Evolutionary conservation across 352 stramenopile genomes (phyloP).

Genomic region (Saprolegnia diclina): DNA sequence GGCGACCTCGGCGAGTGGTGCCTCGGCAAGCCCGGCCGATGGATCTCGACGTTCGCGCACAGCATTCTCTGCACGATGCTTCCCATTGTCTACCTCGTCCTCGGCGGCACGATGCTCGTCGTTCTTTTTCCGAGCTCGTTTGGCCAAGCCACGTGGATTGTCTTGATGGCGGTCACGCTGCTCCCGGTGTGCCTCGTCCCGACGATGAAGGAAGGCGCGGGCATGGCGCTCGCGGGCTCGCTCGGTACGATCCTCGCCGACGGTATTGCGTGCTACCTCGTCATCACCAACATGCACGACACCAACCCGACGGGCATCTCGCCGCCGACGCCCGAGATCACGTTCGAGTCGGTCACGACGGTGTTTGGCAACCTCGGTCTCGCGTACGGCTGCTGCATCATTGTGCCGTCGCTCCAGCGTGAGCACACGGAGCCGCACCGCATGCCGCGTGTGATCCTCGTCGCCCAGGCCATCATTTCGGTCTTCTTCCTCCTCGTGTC

Average conservation of each 20-base stretch:
- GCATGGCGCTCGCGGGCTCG: slow-evolving; percentile 14
- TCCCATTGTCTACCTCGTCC: slow-evolving; percentile 27
- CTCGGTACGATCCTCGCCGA: slow-evolving; percentile 27
- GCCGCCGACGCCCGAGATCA: slow-evolving; percentile 30
- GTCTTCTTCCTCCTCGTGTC: slow-evolving; percentile 35
- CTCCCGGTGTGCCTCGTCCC: slow-evolving; percentile 24
- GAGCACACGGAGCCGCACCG: slow-evolving; percentile 25
- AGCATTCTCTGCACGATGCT: slow-evolving; percentile 21
- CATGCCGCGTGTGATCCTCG: slow-evolving; percentile 28
- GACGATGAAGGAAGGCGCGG: slow-evolving; percentile 28
- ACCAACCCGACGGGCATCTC: slow-evolving; percentile 32
- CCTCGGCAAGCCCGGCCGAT: slow-evolving; percentile 22
- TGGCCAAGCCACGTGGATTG: slow-evolving; percentile 17
- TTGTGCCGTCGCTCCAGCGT: slow-evolving; percentile 26
- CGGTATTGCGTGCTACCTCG: slow-evolving; percentile 22
- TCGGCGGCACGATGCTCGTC: slow-evolving; percentile 24
- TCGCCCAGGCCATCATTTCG: slow-evolving; percentile 24
- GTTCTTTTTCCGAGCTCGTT: slow-evolving; percentile 25
- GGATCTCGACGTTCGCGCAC: slow-evolving; percentile 12
- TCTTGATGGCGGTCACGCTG: slow-evolving; percentile 26
- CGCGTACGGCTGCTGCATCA: slow-evolving; percentile 25
- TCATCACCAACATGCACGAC: slow-evolving; percentile 25
- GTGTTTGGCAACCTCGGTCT: slow-evolving; percentile 27
- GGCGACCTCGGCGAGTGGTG: slow-evolving; percentile 28
- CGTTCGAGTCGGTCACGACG: slow-evolving; percentile 19